phyloP scores from a whole-genome alignment of 1,139 yeast species.

The Diutina pseudorugosa region DNA sequence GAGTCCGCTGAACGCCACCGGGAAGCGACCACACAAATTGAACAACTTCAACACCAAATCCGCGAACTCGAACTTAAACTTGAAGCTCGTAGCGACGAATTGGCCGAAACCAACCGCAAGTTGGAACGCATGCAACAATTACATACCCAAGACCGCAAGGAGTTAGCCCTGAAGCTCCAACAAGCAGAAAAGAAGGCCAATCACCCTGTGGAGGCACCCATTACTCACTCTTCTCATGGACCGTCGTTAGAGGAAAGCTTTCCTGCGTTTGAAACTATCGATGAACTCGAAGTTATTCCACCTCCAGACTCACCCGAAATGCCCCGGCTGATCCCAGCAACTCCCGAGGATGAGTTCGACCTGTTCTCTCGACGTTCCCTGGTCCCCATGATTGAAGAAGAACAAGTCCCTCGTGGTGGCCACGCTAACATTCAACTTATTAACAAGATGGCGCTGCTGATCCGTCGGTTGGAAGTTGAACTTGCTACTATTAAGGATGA shows the following conservation, averaged over 20 bases:
- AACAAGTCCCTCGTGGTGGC: conserved; percentile 7
- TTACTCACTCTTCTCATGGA: background rate
- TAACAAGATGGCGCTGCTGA: conserved; percentile 60
- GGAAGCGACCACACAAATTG: conserved; percentile 9
- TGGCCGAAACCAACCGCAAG: conserved; percentile 18
- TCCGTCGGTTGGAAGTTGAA: conserved; percentile 74
- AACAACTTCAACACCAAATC: conserved; percentile 9
- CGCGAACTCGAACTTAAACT: conserved; percentile 13
- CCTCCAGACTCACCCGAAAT: background rate
- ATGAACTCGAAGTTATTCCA: background rate
- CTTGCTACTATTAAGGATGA: conserved; percentile 55
- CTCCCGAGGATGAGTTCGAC: background rate
- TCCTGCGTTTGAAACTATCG: background rate
- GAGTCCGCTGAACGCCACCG: conserved; percentile 16
- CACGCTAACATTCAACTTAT: conserved; percentile 40
- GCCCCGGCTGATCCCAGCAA: background rate
- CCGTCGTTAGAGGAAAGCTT: background rate
- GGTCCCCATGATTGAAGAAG: background rate
- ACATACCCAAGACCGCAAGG: background rate
- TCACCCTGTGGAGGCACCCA: background rate
- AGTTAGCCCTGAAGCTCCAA: background rate
- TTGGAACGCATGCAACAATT: conserved; percentile 17
- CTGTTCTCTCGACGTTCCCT: background rate
- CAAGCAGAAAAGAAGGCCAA: background rate
- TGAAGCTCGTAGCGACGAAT: conserved; percentile 17